Evolutionary conservation across 148 eudicot genomes (phyloP).

Genomic region (Gaultheria prostrata): DNA sequence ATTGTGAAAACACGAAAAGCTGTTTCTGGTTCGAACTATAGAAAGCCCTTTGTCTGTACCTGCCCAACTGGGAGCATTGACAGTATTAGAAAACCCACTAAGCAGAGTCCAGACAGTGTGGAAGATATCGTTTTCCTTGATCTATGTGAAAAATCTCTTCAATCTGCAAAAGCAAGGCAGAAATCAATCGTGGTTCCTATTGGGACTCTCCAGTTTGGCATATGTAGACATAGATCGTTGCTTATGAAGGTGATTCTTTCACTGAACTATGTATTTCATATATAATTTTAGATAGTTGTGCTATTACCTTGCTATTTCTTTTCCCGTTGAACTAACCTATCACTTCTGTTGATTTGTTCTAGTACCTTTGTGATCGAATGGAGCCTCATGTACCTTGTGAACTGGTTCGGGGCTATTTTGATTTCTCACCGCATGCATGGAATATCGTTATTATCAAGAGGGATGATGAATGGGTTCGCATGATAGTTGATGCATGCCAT

Average conservation of each 20-base stretch:
- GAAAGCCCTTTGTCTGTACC: slow-evolving; percentile 87
- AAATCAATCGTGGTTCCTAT: slow-evolving; percentile 83
- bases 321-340: slow-evolving; percentile 19
- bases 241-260: slow-evolving; percentile 71
- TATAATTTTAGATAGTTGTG: neutral
- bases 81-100: slow-evolving; percentile 28
- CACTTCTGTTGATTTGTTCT: slow-evolving; percentile 16
- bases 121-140: slow-evolving; percentile 61
- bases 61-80: slow-evolving; percentile 71
- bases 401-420: slow-evolving; percentile 89
- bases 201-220: slow-evolving; percentile 81
- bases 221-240: slow-evolving; percentile 90
- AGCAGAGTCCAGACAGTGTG: slow-evolving; percentile 28
- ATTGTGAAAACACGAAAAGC: slow-evolving; percentile 69
- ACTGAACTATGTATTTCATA: neutral
- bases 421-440: slow-evolving; percentile 96
- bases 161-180: slow-evolving; percentile 51
- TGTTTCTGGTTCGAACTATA: slow-evolving; percentile 74
- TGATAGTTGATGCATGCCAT: slow-evolving; percentile 93
- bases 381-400: slow-evolving; percentile 96
- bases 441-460: slow-evolving; percentile 63
- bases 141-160: slow-evolving; percentile 75
- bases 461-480: slow-evolving; percentile 73
- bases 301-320: neutral
- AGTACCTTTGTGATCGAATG: slow-evolving; percentile 95